phyloP scores from a whole-genome alignment of 805 yeast species.

The Lachancea quebecensis region DNA sequence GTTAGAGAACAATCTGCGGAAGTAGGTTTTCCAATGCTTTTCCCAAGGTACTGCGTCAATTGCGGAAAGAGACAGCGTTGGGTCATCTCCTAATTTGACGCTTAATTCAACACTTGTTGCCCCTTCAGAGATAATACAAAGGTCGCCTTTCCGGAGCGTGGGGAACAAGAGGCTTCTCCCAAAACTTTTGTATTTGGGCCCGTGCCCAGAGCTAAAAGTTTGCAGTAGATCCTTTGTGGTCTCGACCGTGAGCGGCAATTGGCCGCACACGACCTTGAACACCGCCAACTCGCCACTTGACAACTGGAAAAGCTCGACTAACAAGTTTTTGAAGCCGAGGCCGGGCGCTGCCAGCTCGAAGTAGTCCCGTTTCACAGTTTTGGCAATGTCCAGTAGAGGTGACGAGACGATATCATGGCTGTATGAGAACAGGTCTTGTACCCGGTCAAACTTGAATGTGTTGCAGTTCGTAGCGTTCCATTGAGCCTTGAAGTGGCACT shows the following conservation, averaged over 20 bases:
- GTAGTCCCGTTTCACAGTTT: slow-evolving; percentile 16
- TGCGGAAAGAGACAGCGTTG: slow-evolving; percentile 16
- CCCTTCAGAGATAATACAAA: slow-evolving; percentile 11
- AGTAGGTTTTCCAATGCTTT: slow-evolving; percentile 19
- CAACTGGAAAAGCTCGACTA: slow-evolving; percentile 25
- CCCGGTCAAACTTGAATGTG: slow-evolving; percentile 18
- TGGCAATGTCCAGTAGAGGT: slow-evolving; percentile 13
- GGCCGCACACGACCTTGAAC: slow-evolving; percentile 20
- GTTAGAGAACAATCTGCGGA: slow-evolving; percentile 13
- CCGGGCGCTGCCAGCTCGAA: slow-evolving; percentile 18
- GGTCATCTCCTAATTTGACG: slow-evolving; percentile 20
- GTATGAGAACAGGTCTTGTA: slow-evolving; percentile 21
- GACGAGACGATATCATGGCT: slow-evolving; percentile 13
- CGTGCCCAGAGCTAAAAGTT: slow-evolving; percentile 10
- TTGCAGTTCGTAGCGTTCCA: slow-evolving; percentile 13
- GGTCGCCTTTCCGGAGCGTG: slow-evolving; percentile 19
- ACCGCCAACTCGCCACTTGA: slow-evolving; percentile 24
- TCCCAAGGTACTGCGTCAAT: slow-evolving; percentile 24
- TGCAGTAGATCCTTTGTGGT: slow-evolving; percentile 10
- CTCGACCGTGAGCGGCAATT: slow-evolving; percentile 10
- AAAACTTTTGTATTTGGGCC: slow-evolving; percentile 11
- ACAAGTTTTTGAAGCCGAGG: slow-evolving; percentile 11
- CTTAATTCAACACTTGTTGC: slow-evolving; percentile 13
- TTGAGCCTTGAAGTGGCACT: slow-evolving; percentile 12
- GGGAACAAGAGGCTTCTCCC: slow-evolving; percentile 27